Evolutionary conservation across 768 basidiomycete species (phyloP).

Genomic region (Amanita rubescens): DNA sequence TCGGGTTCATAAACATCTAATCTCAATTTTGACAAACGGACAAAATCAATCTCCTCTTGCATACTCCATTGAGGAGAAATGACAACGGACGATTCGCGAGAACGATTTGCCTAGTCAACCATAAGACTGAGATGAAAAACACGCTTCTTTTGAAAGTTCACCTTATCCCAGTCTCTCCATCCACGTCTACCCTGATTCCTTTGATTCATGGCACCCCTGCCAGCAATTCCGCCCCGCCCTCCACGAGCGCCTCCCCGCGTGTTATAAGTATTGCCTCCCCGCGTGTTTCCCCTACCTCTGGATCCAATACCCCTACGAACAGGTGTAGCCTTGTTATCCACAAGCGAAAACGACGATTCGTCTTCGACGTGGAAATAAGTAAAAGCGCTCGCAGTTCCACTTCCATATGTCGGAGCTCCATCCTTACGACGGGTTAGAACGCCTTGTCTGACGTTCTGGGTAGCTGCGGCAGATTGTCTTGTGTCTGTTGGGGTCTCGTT

Average conservation of each 20-base stretch:
- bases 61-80: constrained; percentile 92
- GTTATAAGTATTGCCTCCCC: constrained; percentile 37
- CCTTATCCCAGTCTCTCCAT: constrained; percentile 96
- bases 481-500: constrained; percentile 67
- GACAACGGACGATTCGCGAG: constrained; percentile 87
- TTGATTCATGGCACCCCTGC: constrained; percentile 34
- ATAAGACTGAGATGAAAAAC: too few relatives aligned
- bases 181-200: constrained; percentile 51
- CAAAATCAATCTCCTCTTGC: constrained; percentile 96
- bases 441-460: constrained; percentile 41
- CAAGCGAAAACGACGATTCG: constrained; percentile 93
- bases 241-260: constrained; percentile 40
- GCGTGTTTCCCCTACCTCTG: constrained; percentile 48
- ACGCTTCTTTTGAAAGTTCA: constrained; percentile 22
- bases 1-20: constrained; percentile 94
- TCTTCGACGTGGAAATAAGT: constrained; percentile 98
- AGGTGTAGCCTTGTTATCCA: constrained; percentile 76
- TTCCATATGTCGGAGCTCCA: constrained; percentile 81
- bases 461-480: constrained; percentile 43
- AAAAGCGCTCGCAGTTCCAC: constrained; percentile 85
- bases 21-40: constrained; percentile 82
- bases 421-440: constrained; percentile 60
- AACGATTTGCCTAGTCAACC: constrained; percentile 56
- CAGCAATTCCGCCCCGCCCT: constrained; percentile 36
- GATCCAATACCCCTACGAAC: constrained; percentile 67